These are phyloP conservation scores for Escallonia rubra DNA, from an alignment of 129 eudicot genomes.

Conservation along the genomic window DNA sequence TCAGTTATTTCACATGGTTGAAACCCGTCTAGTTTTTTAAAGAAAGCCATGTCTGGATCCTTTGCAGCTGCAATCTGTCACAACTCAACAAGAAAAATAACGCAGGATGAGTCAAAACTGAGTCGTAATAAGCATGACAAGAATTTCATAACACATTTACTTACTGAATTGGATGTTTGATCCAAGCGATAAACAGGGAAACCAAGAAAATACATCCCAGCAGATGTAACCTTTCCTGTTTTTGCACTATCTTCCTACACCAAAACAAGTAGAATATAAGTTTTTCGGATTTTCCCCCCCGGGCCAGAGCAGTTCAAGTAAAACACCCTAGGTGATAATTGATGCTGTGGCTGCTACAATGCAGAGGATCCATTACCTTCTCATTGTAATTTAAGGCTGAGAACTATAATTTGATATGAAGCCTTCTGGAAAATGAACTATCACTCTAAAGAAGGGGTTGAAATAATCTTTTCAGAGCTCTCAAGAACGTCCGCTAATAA, in stretches of 20 bases:
- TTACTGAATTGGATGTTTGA: slow-evolving; percentile 59
- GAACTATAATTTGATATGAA: no score
- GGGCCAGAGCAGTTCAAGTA: no score
- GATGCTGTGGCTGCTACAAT: no score
- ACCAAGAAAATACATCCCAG: slow-evolving; percentile 98
- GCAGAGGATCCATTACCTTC: no score
- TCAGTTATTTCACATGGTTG: slow-evolving; percentile 94
- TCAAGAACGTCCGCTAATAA: no score
- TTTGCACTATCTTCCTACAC: slow-evolving; percentile 81
- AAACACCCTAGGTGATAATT: no score
- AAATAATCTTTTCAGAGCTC: no score
- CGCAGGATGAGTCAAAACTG: background rate
- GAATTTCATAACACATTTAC: slow-evolving; percentile 13
- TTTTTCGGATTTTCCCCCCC: no score
- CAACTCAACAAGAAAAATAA: slow-evolving; percentile 16
- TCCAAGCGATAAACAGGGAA: slow-evolving; percentile 91
- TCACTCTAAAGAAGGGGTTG: no score
- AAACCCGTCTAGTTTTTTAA: slow-evolving; percentile 87
- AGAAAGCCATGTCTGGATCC: slow-evolving; percentile 86
- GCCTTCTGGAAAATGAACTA: no score
- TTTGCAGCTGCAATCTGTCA: slow-evolving; percentile 65
- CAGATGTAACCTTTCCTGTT: slow-evolving; percentile 84
- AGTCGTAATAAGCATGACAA: background rate
- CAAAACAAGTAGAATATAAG: slow-evolving; percentile 3
- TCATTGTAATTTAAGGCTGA: no score